phyloP scores from a whole-genome alignment of 129 eudicot species.

The Tanacetum coccineum region DNA sequence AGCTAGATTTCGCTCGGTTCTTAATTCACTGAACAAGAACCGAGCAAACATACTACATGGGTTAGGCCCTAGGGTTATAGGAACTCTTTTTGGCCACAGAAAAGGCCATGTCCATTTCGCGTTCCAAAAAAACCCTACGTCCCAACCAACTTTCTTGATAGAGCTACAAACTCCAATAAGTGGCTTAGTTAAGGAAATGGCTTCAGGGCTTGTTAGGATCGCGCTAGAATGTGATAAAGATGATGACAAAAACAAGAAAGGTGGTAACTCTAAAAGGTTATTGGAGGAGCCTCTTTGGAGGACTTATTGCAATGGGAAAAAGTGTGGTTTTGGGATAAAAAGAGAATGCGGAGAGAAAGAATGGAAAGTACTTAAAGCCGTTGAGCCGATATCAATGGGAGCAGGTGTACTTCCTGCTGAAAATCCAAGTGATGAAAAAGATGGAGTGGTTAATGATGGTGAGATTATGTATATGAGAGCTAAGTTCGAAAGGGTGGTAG shows the following conservation, averaged over 20 bases:
- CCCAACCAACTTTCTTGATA: constrained; percentile 60
- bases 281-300: constrained; percentile 53
- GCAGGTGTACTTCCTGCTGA: constrained; percentile 77
- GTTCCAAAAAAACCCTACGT: constrained; percentile 50
- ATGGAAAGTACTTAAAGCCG: constrained; percentile 63
- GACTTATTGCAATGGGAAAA: constrained; percentile 75
- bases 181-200: constrained; percentile 74
- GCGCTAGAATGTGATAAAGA: constrained; percentile 67
- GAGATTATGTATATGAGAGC: constrained; percentile 94
- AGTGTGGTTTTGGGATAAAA: constrained; percentile 61
- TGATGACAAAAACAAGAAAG: constrained; percentile 38
- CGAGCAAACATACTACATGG: constrained; percentile 35
- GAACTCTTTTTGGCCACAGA: constrained; percentile 71
- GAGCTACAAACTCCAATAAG: constrained; percentile 76
- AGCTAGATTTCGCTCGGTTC: constrained; percentile 53
- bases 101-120: constrained; percentile 82
- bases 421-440: constrained; percentile 28
- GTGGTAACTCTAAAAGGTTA: constrained; percentile 14
- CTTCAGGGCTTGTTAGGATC: constrained; percentile 75
- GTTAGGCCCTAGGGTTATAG: constrained; percentile 54
- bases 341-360: constrained; percentile 69
- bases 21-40: constrained; percentile 38
- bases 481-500: constrained; percentile 81
- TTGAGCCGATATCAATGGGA: constrained; percentile 84
- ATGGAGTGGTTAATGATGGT: constrained; percentile 39